Base-by-base conservation (phyloP, 306 rosid species). In the Dalbergia cochinchinensis region DNA sequence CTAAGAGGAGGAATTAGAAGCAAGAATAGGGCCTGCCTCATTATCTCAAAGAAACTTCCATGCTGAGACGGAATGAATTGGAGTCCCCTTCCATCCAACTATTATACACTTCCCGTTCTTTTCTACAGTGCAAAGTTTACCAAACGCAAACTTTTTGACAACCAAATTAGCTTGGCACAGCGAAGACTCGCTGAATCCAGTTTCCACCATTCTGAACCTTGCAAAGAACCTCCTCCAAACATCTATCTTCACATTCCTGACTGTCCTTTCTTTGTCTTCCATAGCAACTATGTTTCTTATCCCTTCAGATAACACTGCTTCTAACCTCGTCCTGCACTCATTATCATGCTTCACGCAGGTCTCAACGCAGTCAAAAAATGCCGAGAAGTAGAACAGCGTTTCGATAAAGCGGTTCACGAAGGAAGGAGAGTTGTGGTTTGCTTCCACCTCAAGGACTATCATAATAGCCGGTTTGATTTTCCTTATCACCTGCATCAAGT, bases 151-250 rank as follows among this genome's bases (percentile, higher is more conserved):
- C 59, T 20, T 18, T 50, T 92, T 50, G 7, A 76, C 69, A 69
- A 87, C 74, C 78, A 89, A 73, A 54, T 80, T 73, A 50, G 93
- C 91, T 78, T 89, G 97, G 76, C 84, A 83, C 54, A 72, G 3
- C 26, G 91, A 82, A 8, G 89, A 79, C 19, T 90, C 90, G 8
- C 93, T 90, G 5, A 87, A 71, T 14, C 66, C 80, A n/a, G 20
- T 80, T 73, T 86, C 95, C 66, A 74, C 78, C 91, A 86, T 83
- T 54, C 76, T 71, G 57, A 77, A 85, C 79, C 91, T 86, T 10
- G 80, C 79, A 75, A 89, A 89, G 86, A 92, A 92, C 22, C 82
- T 84, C 72, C 94, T 89, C 94, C 97, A 92, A 64, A 90, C 92
- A 44, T 86, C 90, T 8, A 89, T 83, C 78, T 82, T 82, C 84